phyloP scores from a whole-genome alignment of 83 land plant species.

The Diphasiastrum complanatum region DNA sequence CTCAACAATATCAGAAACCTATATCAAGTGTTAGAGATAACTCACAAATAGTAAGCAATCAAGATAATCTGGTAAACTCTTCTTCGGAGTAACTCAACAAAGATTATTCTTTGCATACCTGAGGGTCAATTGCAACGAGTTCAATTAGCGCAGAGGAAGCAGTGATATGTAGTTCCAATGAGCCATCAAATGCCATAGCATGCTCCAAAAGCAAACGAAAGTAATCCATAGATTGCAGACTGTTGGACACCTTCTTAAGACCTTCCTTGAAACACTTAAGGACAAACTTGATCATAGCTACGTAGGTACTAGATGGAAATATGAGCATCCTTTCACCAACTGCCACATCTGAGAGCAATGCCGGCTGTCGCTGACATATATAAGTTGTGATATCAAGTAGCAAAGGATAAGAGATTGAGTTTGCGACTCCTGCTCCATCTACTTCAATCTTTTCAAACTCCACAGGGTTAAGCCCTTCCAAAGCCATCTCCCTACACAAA shows the following conservation, averaged over 20 bases:
- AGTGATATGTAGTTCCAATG: slow-evolving; percentile 72
- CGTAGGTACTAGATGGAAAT: slow-evolving; percentile 61
- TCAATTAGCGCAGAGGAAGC: slow-evolving; percentile 59
- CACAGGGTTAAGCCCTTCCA: slow-evolving; percentile 52
- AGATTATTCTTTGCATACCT: slow-evolving; percentile 50
- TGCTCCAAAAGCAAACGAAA: slow-evolving; percentile 69
- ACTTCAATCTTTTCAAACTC: slow-evolving; percentile 31
- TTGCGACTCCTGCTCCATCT: slow-evolving; percentile 5
- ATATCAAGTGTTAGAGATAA: no score
- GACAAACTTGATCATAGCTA: slow-evolving; percentile 68
- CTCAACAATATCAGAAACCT: no score
- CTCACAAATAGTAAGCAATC: no score
- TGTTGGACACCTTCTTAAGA: slow-evolving; percentile 13
- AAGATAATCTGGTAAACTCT: neutral
- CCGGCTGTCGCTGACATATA: slow-evolving; percentile 59
- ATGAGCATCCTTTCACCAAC: slow-evolving; percentile 50
- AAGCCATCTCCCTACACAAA: slow-evolving; percentile 73
- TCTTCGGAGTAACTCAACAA: no score
- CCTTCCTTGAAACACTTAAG: slow-evolving; percentile 58
- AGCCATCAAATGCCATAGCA: slow-evolving; percentile 89
- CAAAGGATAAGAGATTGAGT: slow-evolving; percentile 40
- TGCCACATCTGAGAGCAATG: slow-evolving; percentile 34
- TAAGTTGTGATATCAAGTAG: slow-evolving; percentile 53
- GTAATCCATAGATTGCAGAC: slow-evolving; percentile 28
- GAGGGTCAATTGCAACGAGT: slow-evolving; percentile 50